These are phyloP conservation scores for Verruconis gallopava DNA, from an alignment of 2,329 filamentous ascomycete species.

Conservation along the genomic window DNA sequence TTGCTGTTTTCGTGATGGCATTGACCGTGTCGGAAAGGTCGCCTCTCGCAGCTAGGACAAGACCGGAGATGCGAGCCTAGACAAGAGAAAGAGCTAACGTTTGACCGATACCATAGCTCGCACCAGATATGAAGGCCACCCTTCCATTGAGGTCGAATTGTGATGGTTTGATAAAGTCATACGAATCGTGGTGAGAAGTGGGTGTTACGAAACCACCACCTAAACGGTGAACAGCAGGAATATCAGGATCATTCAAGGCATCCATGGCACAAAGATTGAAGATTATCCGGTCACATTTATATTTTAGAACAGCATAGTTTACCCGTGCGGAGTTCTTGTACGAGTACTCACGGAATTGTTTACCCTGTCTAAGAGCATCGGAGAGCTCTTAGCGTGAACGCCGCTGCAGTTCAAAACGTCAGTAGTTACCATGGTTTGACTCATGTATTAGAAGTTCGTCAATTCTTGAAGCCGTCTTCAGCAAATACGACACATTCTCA, in stretches of 20 bases:
- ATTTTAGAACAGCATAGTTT: too few relatives aligned
- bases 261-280: too few relatives aligned
- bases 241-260: conserved; percentile 18
- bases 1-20: conserved; percentile 25
- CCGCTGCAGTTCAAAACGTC: too few relatives aligned
- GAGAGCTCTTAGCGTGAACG: too few relatives aligned
- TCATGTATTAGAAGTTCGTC: too few relatives aligned
- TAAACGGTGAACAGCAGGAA: conserved; percentile 9
- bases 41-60: conserved; percentile 42
- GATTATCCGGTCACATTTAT: too few relatives aligned
- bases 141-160: conserved; percentile 30
- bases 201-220: neutral
- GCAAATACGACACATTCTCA: too few relatives aligned
- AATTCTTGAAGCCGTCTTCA: too few relatives aligned
- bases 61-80: conserved; percentile 32
- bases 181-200: conserved; percentile 23
- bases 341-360: too few relatives aligned
- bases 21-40: conserved; percentile 25
- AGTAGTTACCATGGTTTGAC: too few relatives aligned
- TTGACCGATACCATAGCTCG: conserved; percentile 33
- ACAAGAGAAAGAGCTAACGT: conserved; percentile 32
- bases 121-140: conserved; percentile 31
- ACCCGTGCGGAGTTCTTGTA: too few relatives aligned
- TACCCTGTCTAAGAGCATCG: too few relatives aligned
- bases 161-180: conserved; percentile 27